These are phyloP conservation scores for Pichia kudriavzevii DNA, from an alignment of 1,139 yeast species.

Conservation along the genomic window DNA sequence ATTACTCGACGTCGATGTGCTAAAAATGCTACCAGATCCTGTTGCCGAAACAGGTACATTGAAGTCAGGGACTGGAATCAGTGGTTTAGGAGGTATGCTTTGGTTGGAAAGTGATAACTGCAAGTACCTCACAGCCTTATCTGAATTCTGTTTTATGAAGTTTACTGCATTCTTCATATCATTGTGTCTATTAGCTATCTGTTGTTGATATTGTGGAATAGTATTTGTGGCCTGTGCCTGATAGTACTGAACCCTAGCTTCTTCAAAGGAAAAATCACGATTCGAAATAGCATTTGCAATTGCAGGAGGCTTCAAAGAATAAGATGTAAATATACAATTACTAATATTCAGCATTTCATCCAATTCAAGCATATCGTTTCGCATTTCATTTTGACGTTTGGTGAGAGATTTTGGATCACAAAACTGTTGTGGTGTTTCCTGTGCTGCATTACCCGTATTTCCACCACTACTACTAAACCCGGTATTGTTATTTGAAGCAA, in stretches of 20 bases:
- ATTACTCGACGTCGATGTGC: slow-evolving; percentile 4
- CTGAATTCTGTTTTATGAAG: slow-evolving; percentile 34
- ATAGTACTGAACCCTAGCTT: slow-evolving; percentile 41
- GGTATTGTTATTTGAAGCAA: not conserved
- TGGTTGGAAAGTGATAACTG: slow-evolving; percentile 40
- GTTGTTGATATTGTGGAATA: slow-evolving; percentile 34
- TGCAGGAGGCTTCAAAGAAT: slow-evolving; percentile 34
- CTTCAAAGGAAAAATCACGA: slow-evolving; percentile 54
- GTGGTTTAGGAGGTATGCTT: slow-evolving; percentile 31
- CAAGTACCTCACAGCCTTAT: slow-evolving; percentile 50
- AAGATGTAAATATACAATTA: slow-evolving; percentile 28
- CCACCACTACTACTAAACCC: not conserved
- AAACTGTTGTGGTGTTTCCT: slow-evolving; percentile 10
- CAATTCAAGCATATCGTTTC: slow-evolving; percentile 25
- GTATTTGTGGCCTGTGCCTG: slow-evolving; percentile 35
- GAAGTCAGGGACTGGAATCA: slow-evolving; percentile 31
- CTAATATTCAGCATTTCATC: slow-evolving; percentile 1
- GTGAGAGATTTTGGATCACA: slow-evolving; percentile 8
- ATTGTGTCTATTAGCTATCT: slow-evolving; percentile 33
- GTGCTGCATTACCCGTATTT: not conserved
- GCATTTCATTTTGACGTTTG: slow-evolving; percentile 24
- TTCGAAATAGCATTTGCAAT: slow-evolving; percentile 39
- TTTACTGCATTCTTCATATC: slow-evolving; percentile 43
- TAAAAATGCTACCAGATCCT: slow-evolving; percentile 8
- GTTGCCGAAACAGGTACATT: slow-evolving; percentile 1